Conservation (phyloP, 208 protist species). For the Crithidia acanthocephali region DNA sequence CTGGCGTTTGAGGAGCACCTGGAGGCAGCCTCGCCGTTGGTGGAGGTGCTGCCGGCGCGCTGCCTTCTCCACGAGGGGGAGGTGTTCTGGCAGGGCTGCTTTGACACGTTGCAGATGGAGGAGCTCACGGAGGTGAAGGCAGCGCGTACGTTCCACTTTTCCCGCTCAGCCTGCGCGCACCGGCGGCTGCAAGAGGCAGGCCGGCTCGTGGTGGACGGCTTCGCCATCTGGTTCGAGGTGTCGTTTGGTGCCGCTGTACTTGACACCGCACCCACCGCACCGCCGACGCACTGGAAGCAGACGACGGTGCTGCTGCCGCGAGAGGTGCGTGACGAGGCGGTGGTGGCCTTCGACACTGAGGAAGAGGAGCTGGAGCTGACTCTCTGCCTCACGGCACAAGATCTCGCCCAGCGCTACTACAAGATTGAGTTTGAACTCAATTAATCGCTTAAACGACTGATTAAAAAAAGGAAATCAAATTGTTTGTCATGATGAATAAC, state of each 20-base stretch:
- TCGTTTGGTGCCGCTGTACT: slow-evolving; percentile 40
- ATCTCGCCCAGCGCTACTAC: slow-evolving; percentile 56
- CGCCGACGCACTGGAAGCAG: slow-evolving; percentile 93
- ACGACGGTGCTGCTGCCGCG: slow-evolving; percentile 72
- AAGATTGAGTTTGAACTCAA: slow-evolving; percentile 61
- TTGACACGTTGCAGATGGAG: slow-evolving; percentile 36
- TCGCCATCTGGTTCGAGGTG: slow-evolving; percentile 84
- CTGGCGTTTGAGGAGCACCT: slow-evolving; percentile 60
- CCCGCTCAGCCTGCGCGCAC: slow-evolving; percentile 10
- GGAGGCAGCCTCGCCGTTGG: slow-evolving; percentile 46
- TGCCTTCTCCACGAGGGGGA: slow-evolving; percentile 60
- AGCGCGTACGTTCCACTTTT: slow-evolving; percentile 45
- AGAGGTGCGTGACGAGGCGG: slow-evolving; percentile 36
- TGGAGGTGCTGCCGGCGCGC: slow-evolving; percentile 53
- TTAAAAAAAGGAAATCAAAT: not conserved
- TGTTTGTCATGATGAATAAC: not conserved
- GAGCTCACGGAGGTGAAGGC: slow-evolving; percentile 29
- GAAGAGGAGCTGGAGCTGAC: slow-evolving; percentile 38
- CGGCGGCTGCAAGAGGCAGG: slow-evolving; percentile 10
- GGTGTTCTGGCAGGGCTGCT: slow-evolving; percentile 37
- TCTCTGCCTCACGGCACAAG: slow-evolving; percentile 34
- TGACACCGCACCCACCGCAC: slow-evolving; percentile 51
- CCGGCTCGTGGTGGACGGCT: slow-evolving; percentile 57
- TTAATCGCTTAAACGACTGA: slow-evolving; percentile 4
- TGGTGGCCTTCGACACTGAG: slow-evolving; percentile 39